phyloP scores from a whole-genome alignment of 2,329 filamentous ascomycete genomes.

The Parafenestella ontariensis region DNA sequence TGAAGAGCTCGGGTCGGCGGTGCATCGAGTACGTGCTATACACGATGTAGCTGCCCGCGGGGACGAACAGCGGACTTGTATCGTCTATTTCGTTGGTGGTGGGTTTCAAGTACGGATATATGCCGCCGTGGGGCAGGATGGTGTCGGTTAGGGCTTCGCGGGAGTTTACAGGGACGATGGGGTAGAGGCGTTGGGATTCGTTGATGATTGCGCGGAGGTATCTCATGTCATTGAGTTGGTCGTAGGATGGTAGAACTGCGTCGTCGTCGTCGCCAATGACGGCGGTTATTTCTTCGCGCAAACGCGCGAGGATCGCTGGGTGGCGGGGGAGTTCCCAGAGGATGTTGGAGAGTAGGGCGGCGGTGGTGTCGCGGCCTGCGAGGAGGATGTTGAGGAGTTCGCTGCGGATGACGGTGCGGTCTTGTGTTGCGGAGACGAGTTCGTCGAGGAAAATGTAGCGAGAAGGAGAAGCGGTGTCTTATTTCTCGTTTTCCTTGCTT shows the following conservation, averaged over 20 bases:
- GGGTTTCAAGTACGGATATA: no score
- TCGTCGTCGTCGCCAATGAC: slow-evolving; percentile 52
- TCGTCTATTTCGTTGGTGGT: no score
- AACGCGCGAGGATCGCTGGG: slow-evolving; percentile 36
- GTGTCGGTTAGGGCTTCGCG: slow-evolving; percentile 38
- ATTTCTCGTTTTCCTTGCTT: neutral
- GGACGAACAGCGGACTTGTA: slow-evolving; percentile 29
- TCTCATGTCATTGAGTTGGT: slow-evolving; percentile 38
- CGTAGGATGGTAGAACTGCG: slow-evolving; percentile 25
- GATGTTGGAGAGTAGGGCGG: slow-evolving; percentile 39
- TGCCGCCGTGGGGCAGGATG: slow-evolving; percentile 37
- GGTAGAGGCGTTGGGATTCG: slow-evolving; percentile 41
- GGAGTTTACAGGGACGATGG: slow-evolving; percentile 39
- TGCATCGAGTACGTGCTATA: slow-evolving; percentile 37
- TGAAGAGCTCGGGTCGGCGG: slow-evolving; percentile 39
- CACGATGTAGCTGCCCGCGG: slow-evolving; percentile 28
- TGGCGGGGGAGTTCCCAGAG: slow-evolving; percentile 48
- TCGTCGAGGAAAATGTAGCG: slow-evolving; percentile 36
- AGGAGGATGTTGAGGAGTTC: slow-evolving; percentile 45
- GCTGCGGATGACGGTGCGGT: slow-evolving; percentile 28
- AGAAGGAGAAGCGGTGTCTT: no score
- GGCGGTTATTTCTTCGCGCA: slow-evolving; percentile 46
- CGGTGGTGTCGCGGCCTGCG: slow-evolving; percentile 46
- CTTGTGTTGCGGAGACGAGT: slow-evolving; percentile 23
- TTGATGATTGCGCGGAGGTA: slow-evolving; percentile 40